Conservation (phyloP, 805 yeast genomes). For the Candida silvicultrix region DNA sequence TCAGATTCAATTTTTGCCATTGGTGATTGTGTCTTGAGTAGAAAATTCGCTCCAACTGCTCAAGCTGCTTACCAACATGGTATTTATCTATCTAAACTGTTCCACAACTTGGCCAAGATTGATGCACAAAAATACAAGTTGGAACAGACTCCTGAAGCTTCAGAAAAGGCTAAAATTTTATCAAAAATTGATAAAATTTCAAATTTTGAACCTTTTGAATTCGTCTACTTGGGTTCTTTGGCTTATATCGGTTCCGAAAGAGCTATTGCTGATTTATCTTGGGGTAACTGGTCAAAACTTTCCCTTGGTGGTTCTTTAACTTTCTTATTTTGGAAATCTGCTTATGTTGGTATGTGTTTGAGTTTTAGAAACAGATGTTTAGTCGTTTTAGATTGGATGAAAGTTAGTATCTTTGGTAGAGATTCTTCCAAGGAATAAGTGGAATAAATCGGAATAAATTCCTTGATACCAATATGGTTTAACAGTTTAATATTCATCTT, state of each 20-base stretch:
- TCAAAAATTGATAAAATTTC: slow-evolving; percentile 35
- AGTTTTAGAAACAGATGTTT: slow-evolving; percentile 83
- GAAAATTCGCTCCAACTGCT: slow-evolving; percentile 92
- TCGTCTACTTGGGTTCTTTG: slow-evolving; percentile 86
- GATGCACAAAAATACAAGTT: slow-evolving; percentile 47
- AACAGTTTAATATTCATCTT: background rate
- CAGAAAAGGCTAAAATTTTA: slow-evolving; percentile 28
- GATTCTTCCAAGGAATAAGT: slow-evolving; percentile 42
- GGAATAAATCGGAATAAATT: background rate
- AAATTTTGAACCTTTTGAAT: slow-evolving; percentile 58
- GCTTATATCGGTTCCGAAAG: slow-evolving; percentile 92
- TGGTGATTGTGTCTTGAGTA: slow-evolving; percentile 89
- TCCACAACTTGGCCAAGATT: slow-evolving; percentile 56
- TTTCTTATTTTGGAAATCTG: slow-evolving; percentile 91
- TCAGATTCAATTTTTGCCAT: slow-evolving; percentile 71
- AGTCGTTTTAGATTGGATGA: slow-evolving; percentile 85
- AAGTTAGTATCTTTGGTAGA: slow-evolving; percentile 85
- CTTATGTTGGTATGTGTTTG: slow-evolving; percentile 88
- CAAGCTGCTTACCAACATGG: slow-evolving; percentile 98
- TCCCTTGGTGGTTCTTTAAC: slow-evolving; percentile 83
- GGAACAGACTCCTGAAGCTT: slow-evolving; percentile 29
- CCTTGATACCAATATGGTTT: too few species aligned
- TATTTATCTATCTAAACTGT: slow-evolving; percentile 65
- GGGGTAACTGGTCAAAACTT: slow-evolving; percentile 75
- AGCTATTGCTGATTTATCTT: slow-evolving; percentile 87